Evolutionary conservation across 345 rosid genomes (phyloP).

Genomic region (Mercurialis annua): DNA sequence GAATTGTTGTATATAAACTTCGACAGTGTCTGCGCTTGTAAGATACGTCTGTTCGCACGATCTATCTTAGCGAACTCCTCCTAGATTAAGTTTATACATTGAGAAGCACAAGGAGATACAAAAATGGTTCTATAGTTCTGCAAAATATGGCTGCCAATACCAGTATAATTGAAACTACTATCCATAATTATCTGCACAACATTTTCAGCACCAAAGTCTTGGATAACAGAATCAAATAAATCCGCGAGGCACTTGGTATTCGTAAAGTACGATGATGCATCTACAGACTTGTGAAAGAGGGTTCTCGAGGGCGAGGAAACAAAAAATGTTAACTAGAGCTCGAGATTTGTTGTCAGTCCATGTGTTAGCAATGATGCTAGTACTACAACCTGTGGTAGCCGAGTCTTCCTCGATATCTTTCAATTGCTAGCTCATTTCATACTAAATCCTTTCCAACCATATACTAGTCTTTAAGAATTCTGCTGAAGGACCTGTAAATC

Average conservation of each 20-base stretch:
- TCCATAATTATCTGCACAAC: constrained; percentile 86
- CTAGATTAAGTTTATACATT: constrained; percentile 65
- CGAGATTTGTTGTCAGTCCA: constrained; percentile 86
- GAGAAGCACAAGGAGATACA: constrained; percentile 87
- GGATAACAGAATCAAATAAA: constrained; percentile 74
- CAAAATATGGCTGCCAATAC: constrained; percentile 63
- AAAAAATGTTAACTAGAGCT: constrained; percentile 72
- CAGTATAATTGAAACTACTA: constrained; percentile 55
- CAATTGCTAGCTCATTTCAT: constrained; percentile 52
- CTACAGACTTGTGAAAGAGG: constrained; percentile 75
- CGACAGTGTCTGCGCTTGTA: constrained; percentile 65
- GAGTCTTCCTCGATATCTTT: constrained; percentile 75
- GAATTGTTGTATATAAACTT: constrained; percentile 67
- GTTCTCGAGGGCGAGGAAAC: constrained; percentile 83
- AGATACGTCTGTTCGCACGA: constrained; percentile 76
- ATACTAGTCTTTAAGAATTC: constrained; percentile 52
- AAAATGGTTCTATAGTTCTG: constrained; percentile 72
- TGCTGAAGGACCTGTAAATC: constrained; percentile 51
- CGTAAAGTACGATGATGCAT: constrained; percentile 74
- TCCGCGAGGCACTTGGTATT: constrained; percentile 69
- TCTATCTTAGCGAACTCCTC: constrained; percentile 86
- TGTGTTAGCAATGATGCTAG: constrained; percentile 68
- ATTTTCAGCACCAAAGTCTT: constrained; percentile 67
- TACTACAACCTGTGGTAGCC: constrained; percentile 74
- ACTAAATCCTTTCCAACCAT: constrained; percentile 59